Percentiles rank a stretch among this genome's conserved stretches.
These are phyloP conservation scores for Smittium culicis DNA, from an alignment of 371 early-diverging fungal species.

Conservation along the genomic window DNA sequence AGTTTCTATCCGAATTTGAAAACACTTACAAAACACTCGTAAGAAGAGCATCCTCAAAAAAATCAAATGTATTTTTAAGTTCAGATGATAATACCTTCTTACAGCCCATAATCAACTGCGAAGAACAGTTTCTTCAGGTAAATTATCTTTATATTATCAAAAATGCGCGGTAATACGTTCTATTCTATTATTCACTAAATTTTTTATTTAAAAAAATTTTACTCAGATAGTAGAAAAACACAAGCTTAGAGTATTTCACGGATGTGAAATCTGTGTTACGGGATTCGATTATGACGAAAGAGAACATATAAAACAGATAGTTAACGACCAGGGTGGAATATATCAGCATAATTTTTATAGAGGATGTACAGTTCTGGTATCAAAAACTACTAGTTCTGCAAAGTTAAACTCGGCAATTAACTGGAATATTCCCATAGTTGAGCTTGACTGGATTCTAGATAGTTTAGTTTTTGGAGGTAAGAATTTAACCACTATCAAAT, in stretches of 20 bases:
- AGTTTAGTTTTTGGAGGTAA: conserved; percentile 17
- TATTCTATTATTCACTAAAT: neutral
- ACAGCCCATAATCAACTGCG: neutral
- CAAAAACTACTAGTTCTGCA: conserved; percentile 14
- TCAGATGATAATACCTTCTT: neutral
- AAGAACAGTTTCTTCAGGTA: neutral
- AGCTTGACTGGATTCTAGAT: conserved; percentile 23
- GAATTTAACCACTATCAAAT: neutral
- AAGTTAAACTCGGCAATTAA: conserved; percentile 26
- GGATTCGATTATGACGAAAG: conserved; percentile 21
- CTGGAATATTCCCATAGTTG: conserved; percentile 23
- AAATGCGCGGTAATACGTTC: neutral
- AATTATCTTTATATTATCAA: neutral
- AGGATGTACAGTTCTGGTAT: conserved; percentile 27
- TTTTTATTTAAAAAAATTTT: neutral
- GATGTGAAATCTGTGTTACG: conserved; percentile 26
- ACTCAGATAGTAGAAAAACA: conserved; percentile 13
- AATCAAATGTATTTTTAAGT: neutral
- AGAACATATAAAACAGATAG: neutral
- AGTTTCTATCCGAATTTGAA: neutral
- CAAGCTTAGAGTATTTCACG: conserved; percentile 21
- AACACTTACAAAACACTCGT: neutral
- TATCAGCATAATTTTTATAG: conserved; percentile 20
- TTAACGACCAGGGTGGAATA: conserved; percentile 17
- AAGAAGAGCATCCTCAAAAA: neutral